Percentiles rank a stretch among this genome's conserved stretches.
These are phyloP conservation scores for Oryza rufipogon DNA, from an alignment of 176 grass and related monocot species.

Conservation along the genomic window DNA sequence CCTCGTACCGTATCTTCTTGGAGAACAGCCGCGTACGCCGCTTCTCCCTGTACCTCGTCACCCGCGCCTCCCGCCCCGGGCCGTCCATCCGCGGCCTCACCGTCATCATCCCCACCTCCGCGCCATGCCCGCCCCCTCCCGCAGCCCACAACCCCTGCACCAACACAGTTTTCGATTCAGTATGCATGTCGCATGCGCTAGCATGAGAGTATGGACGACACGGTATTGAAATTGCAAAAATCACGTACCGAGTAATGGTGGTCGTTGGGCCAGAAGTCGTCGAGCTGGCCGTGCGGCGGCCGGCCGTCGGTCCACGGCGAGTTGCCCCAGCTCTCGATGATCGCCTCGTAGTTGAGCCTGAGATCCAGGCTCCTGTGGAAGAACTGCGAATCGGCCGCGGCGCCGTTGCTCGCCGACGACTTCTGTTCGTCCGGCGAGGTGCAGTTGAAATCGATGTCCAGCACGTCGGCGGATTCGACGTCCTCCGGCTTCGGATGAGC, in stretches of 20 bases:
- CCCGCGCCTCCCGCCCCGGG: constrained; percentile 66
- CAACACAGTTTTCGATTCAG: not conserved
- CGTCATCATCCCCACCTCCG: not conserved
- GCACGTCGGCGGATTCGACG: constrained; percentile 36
- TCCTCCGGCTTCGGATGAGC: constrained; percentile 46
- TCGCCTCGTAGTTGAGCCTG: constrained; percentile 76
- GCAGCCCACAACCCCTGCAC: constrained; percentile 59
- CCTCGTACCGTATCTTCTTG: constrained; percentile 99
- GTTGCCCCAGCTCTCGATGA: constrained; percentile 72
- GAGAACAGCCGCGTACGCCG: constrained; percentile 91
- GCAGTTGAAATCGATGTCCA: constrained; percentile 62
- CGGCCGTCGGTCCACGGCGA: constrained; percentile 86
- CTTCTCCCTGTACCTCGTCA: constrained; percentile 92
- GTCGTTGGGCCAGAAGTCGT: constrained; percentile 54
- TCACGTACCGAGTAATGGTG: constrained; percentile 48
- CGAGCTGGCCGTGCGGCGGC: constrained; percentile 54
- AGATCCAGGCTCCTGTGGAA: constrained; percentile 55
- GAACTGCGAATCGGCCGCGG: constrained; percentile 13
- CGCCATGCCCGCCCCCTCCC: constrained; percentile 32
- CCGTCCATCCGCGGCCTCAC: constrained; percentile 36
- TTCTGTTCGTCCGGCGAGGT: constrained; percentile 48
- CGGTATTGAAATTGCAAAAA: not conserved
- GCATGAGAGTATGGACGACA: not conserved
- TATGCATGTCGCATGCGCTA: not conserved
- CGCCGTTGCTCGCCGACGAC: constrained; percentile 27